Percentiles rank a stretch among this genome's conserved stretches.
Evolutionary conservation across 2,329 filamentous ascomycete genomes (phyloP).

Genomic region (Aplosporella prunicola): DNA sequence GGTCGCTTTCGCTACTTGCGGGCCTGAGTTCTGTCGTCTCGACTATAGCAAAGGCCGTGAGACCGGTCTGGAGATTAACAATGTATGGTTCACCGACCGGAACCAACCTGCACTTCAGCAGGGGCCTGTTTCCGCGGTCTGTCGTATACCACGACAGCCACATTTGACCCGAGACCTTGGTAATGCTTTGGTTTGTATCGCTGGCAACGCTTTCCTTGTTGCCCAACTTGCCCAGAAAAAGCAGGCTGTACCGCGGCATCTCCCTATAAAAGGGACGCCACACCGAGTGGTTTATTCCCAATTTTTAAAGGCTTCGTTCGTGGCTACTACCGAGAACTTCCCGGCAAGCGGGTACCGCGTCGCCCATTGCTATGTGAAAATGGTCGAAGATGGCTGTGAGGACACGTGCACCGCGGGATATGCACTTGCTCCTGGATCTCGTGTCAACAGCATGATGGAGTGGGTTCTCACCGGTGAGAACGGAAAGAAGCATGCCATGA

Average conservation of each 20-base stretch:
- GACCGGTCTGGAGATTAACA: slow-evolving; percentile 20
- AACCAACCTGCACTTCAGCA: slow-evolving; percentile 22
- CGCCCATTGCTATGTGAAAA: too few species aligned
- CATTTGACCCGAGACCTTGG: slow-evolving; percentile 30
- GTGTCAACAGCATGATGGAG: slow-evolving; percentile 51
- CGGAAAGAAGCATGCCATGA: slow-evolving; percentile 50
- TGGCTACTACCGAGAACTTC: too few species aligned
- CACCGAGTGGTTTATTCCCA: slow-evolving; percentile 34
- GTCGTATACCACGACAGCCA: slow-evolving; percentile 24
- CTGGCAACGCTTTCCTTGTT: slow-evolving; percentile 38
- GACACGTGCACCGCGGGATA: slow-evolving; percentile 36
- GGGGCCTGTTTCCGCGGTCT: slow-evolving; percentile 21
- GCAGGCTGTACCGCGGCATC: slow-evolving; percentile 33
- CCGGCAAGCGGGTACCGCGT: too few species aligned
- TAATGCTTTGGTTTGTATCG: slow-evolving; percentile 40
- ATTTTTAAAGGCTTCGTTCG: slow-evolving; percentile 3
- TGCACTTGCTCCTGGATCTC: slow-evolving; percentile 48
- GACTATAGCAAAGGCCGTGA: slow-evolving; percentile 13
- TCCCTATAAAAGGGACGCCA: slow-evolving; percentile 33
- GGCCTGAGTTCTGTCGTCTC: slow-evolving; percentile 27
- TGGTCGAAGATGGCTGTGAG: slow-evolving; percentile 1
- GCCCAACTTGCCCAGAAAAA: slow-evolving; percentile 36
- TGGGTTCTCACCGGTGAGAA: slow-evolving; percentile 51
- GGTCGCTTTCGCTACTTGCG: slow-evolving; percentile 30
- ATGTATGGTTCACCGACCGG: slow-evolving; percentile 29